Conservation (phyloP, 345 rosid species). For the Clausena lansium region DNA sequence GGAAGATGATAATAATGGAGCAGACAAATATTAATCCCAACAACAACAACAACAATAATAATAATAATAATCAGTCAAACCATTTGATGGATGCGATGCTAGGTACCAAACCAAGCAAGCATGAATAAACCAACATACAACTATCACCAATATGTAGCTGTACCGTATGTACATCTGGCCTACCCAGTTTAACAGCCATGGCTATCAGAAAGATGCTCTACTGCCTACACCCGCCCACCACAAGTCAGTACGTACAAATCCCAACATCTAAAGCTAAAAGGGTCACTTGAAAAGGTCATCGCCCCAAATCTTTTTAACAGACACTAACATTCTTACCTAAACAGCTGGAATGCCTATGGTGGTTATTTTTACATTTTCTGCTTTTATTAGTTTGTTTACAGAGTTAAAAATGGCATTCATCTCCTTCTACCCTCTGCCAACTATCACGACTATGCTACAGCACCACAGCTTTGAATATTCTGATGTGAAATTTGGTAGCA, state of each 20-base stretch:
- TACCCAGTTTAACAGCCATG: slow-evolving; percentile 14
- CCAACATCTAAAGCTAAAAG: slow-evolving; percentile 17
- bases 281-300: slow-evolving; percentile 9
- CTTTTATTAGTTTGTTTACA: slow-evolving; percentile 36
- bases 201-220: slow-evolving; percentile 9
- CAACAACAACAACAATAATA: background rate
- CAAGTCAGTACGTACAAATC: slow-evolving; percentile 10
- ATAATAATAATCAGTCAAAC: background rate
- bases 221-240: background rate
- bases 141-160: slow-evolving; percentile 25
- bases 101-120: slow-evolving; percentile 7
- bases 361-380: slow-evolving; percentile 35
- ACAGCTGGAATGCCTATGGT: slow-evolving; percentile 21
- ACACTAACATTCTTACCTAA: slow-evolving; percentile 19
- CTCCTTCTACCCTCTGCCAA: slow-evolving; percentile 19
- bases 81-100: slow-evolving; percentile 10
- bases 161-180: slow-evolving; percentile 27
- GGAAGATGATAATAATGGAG: background rate
- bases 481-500: background rate
- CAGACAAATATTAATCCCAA: too few relatives aligned
- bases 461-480: slow-evolving; percentile 7
- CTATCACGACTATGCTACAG: slow-evolving; percentile 17
- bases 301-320: slow-evolving; percentile 9
- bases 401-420: slow-evolving; percentile 23
- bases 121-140: slow-evolving; percentile 12